phyloP scores from a whole-genome alignment of 2,329 filamentous ascomycete genomes.

The Zasmidium angulare region DNA sequence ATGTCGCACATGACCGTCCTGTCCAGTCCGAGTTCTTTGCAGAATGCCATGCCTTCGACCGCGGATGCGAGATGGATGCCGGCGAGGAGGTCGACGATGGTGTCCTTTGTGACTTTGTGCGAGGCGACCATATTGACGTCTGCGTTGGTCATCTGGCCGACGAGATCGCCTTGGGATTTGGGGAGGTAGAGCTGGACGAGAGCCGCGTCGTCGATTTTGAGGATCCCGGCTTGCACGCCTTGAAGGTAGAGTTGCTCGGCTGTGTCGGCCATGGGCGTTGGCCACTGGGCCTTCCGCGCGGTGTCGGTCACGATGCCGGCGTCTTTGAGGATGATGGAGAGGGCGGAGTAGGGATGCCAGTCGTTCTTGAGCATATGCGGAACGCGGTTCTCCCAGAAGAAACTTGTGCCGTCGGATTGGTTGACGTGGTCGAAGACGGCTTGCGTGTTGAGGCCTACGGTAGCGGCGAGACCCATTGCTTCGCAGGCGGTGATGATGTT shows the following conservation, averaged over 20 bases:
- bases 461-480: conserved; percentile 57
- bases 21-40: conserved; percentile 46
- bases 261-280: conserved; percentile 59
- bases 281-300: conserved; percentile 58
- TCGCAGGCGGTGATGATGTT: conserved; percentile 59
- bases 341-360: conserved; percentile 46
- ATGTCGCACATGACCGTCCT: conserved; percentile 47
- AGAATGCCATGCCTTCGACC: conserved; percentile 51
- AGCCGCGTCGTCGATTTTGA: conserved; percentile 55
- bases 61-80: conserved; percentile 52
- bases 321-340: conserved; percentile 51
- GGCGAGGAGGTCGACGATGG: conserved; percentile 42
- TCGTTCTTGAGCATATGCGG: conserved; percentile 54
- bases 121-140: conserved; percentile 39
- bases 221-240: conserved; percentile 58
- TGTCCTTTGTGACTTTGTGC: conserved; percentile 36
- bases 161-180: conserved; percentile 31
- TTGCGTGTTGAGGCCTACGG: conserved; percentile 53
- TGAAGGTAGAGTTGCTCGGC: conserved; percentile 67
- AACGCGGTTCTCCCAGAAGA: conserved; percentile 59
- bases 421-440: conserved; percentile 51
- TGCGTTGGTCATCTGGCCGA: conserved; percentile 34
- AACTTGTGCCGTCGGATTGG: conserved; percentile 43
- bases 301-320: conserved; percentile 66
- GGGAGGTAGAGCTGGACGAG: conserved; percentile 56